phyloP scores from a whole-genome alignment of 768 basidiomycete genomes.

The Termitomyces eurrhizus region DNA sequence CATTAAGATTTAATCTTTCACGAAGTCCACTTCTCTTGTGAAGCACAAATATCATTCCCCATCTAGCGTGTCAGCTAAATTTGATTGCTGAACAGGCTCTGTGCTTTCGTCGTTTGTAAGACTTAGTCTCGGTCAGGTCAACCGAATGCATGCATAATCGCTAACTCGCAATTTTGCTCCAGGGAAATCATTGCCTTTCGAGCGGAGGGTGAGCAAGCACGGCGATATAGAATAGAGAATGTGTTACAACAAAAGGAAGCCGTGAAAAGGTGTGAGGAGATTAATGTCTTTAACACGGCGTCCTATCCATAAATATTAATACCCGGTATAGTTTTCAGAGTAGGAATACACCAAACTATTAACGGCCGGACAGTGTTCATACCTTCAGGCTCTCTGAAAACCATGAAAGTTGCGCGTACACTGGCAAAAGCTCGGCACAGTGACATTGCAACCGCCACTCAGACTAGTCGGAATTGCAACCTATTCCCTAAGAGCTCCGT shows the following conservation, averaged over 20 bases:
- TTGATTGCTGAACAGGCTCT: not conserved
- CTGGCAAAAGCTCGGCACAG: not conserved
- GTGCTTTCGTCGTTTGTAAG: not conserved
- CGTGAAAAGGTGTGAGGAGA: too few relatives aligned
- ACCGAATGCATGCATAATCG: too few relatives aligned
- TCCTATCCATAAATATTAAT: too few relatives aligned
- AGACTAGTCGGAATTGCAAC: constrained; percentile 14
- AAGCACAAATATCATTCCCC: not conserved
- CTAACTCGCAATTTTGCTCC: not conserved
- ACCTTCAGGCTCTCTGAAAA: too few relatives aligned
- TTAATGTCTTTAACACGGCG: not conserved
- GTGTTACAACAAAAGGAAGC: not conserved
- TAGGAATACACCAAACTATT: not conserved
- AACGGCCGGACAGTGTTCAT: too few relatives aligned
- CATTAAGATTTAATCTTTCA: too few relatives aligned
- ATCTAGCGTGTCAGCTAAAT: not conserved
- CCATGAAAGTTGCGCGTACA: too few relatives aligned
- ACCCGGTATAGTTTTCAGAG: not conserved
- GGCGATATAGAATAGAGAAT: not conserved
- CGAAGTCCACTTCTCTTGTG: not conserved
- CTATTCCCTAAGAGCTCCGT: constrained; percentile 23
- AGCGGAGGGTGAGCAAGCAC: not conserved
- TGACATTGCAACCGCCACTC: not conserved
- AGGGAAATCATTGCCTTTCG: not conserved
- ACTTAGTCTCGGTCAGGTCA: not conserved